Base-by-base conservation (phyloP, 805 yeast genomes). In the Spathaspora sp. region DNA sequence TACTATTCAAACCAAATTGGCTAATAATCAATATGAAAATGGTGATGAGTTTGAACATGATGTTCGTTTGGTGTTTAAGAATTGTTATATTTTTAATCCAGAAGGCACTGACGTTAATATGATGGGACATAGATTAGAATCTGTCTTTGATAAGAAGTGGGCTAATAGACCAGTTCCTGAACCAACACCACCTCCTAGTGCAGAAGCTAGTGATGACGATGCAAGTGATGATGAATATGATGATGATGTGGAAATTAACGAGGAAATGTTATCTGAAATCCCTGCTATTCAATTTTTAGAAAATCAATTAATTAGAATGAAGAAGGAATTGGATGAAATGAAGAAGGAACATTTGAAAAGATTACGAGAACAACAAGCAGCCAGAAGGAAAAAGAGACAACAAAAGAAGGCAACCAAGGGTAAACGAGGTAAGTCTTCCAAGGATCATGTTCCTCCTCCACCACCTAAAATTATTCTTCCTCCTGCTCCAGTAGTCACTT, bases 101-200 rank as follows among this genome's bases (percentile, higher is more conserved):
- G 96, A 88, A 60, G 96, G 97, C n/a, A 85, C 96, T 5, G 96
- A 96, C 47, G 99, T 94, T 38, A 90, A 92, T 67, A 80, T 82
- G 79, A 87, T 94, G 96, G 99, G 98, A 17, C 96, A 89, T 66
- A 80, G 91, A 60, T 75, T 94, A 51, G 97, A 94, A 69, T 85
- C 85, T 26, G 80, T 88, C 2, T 94, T 93, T 64, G 87, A 90
- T 61, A 85, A 87, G 62, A 86, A 84, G 67, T 93, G 98, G 97
- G 79, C 82, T 20, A 91, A 89, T 58, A 65, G 70, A 53, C 79
- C 79, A n/a, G 59, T 72, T 28, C 75, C 77, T 10, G 83, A 85
- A 66, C 97, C 97, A 17, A 76, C 83, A 12, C 83, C 88, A 3
- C 79, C 81, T 1, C 48, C 39, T 16, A 77, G 79, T 19, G 82